Evolutionary conservation across 352 stramenopile genomes (phyloP).

Genomic region (Globisporangium radiosum): DNA sequence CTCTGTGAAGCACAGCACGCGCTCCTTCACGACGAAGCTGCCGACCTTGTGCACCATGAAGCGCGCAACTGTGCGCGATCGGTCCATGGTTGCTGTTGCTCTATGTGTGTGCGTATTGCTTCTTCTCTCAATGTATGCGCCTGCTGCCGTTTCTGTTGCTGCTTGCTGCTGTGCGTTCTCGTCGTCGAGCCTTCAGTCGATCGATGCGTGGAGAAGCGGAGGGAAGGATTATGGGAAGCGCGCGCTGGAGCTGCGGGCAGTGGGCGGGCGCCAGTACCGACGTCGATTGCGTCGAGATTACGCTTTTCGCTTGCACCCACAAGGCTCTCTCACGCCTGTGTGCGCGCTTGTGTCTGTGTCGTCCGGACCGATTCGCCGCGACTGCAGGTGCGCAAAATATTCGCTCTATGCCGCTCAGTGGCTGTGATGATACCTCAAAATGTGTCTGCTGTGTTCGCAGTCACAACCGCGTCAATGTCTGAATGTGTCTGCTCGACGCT

Average conservation of each 20-base stretch:
- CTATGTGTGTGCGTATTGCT: neutral
- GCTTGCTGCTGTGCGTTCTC: neutral
- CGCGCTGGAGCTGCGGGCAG: too few species aligned
- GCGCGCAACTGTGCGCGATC: slow-evolving; percentile 52
- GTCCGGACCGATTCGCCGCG: slow-evolving; percentile 1
- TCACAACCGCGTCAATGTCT: neutral
- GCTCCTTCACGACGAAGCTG: slow-evolving; percentile 80
- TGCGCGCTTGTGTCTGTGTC: neutral
- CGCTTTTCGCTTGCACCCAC: neutral
- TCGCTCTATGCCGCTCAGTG: slow-evolving; percentile 3
- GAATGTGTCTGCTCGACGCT: too few species aligned
- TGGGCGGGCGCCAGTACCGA: neutral
- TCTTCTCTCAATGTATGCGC: neutral
- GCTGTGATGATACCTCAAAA: neutral
- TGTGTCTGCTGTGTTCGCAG: neutral
- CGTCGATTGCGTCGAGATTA: neutral
- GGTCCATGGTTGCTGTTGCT: slow-evolving; percentile 27
- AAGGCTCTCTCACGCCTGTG: neutral
- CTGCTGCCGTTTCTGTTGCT: neutral
- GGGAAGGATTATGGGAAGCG: neutral
- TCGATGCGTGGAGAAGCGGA: neutral
- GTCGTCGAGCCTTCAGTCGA: neutral
- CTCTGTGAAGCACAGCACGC: slow-evolving; percentile 73
- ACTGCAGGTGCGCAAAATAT: slow-evolving; percentile 1
- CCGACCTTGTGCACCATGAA: slow-evolving; percentile 85